Evolutionary conservation across 768 basidiomycete species (phyloP).

Genomic region (Russula compacta): DNA sequence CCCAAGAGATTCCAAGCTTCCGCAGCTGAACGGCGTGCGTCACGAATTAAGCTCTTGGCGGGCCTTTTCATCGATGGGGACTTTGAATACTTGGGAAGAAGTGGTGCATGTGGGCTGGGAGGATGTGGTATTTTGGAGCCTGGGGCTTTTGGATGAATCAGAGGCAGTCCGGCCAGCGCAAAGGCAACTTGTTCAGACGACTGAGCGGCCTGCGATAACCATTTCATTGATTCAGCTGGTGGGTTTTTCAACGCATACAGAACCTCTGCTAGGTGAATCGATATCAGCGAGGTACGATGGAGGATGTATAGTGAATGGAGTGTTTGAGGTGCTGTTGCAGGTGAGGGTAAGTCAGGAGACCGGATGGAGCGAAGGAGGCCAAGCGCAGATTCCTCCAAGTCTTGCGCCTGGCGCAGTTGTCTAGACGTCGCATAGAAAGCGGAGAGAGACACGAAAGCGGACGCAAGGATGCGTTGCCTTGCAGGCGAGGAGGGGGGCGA

Average conservation of each 20-base stretch:
- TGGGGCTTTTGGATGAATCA: conserved; percentile 29
- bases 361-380: conserved; percentile 44
- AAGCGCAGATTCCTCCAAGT: conserved; percentile 48
- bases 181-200: conserved; percentile 58
- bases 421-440: conserved; percentile 57
- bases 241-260: conserved; percentile 41
- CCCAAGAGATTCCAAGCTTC: conserved; percentile 73
- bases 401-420: conserved; percentile 44
- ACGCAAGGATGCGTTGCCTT: conserved; percentile 53
- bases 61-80: conserved; percentile 45
- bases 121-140: conserved; percentile 29
- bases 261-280: conserved; percentile 68
- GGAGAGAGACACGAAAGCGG: conserved; percentile 61
- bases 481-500: conserved; percentile 45
- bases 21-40: conserved; percentile 60
- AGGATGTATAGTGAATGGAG: conserved; percentile 59
- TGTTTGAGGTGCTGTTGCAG: conserved; percentile 45
- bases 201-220: conserved; percentile 52
- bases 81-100: conserved; percentile 37
- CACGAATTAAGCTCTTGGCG: conserved; percentile 51
- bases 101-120: conserved; percentile 32
- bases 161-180: conserved; percentile 39
- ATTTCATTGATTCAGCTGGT: conserved; percentile 40
- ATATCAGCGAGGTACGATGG: conserved; percentile 66
- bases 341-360: conserved; percentile 35